Evolutionary conservation across 208 protist species (phyloP).

Genomic region (Leishmania gerbilli): DNA sequence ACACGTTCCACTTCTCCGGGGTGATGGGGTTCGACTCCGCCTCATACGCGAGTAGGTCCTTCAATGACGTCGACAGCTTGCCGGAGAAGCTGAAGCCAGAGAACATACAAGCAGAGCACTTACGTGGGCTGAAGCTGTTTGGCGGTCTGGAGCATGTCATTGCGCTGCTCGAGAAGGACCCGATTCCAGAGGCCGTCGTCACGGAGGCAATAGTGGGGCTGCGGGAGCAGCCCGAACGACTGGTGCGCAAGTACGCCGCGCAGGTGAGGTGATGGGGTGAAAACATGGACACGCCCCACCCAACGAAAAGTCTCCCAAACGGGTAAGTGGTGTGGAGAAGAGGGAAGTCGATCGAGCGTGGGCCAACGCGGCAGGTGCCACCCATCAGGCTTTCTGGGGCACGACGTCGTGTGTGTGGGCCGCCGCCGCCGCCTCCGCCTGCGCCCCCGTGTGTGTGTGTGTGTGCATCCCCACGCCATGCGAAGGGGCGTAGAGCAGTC

Average conservation of each 20-base stretch:
- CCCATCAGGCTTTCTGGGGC: neutral
- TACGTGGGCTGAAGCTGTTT: conserved; percentile 56
- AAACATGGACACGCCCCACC: neutral
- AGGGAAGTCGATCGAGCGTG: neutral
- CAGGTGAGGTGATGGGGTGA: neutral
- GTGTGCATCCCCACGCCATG: neutral
- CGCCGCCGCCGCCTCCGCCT: neutral
- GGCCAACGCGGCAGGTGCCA: neutral
- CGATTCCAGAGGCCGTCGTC: conserved; percentile 31
- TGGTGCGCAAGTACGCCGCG: conserved; percentile 26
- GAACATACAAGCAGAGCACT: conserved; percentile 32
- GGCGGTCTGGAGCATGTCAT: conserved; percentile 66
- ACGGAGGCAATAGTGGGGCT: conserved; percentile 29
- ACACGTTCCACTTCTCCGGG: conserved; percentile 61
- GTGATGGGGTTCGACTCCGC: conserved; percentile 53
- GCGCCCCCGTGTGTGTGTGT: neutral
- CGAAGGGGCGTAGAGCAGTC: neutral
- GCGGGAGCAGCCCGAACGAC: conserved; percentile 48
- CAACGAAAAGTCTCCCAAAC: neutral
- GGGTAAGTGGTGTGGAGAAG: neutral
- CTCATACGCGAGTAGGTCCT: conserved; percentile 43
- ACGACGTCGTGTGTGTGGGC: neutral
- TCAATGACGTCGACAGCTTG: conserved; percentile 58
- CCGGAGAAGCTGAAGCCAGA: conserved; percentile 42
- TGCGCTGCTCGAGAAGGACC: conserved; percentile 54